Evolutionary conservation across 1,284 basidiomycete species (phyloP).

Genomic region (Apiotrichum gracile): DNA sequence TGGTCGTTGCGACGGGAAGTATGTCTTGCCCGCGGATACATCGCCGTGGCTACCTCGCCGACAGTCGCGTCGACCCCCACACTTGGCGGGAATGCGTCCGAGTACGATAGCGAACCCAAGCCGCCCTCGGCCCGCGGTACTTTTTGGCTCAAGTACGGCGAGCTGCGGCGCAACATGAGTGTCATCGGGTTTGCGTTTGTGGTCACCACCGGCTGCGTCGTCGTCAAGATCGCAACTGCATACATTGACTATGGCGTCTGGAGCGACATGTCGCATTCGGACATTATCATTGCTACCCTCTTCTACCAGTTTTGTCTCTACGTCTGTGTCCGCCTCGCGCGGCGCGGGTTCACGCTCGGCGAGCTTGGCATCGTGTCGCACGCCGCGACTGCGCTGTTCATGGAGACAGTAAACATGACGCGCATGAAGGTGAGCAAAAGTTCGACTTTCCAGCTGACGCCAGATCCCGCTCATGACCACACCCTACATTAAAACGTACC

Average conservation of each 20-base stretch:
- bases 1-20: slow-evolving; percentile 67
- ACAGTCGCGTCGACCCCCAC: background rate
- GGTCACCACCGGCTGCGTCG: slow-evolving; percentile 39
- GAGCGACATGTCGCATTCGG: slow-evolving; percentile 66
- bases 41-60: background rate
- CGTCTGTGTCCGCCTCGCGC: slow-evolving; percentile 78
- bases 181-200: slow-evolving; percentile 44
- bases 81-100: background rate
- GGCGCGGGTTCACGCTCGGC: slow-evolving; percentile 89
- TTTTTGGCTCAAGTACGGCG: slow-evolving; percentile 42
- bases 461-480: slow-evolving; percentile 75
- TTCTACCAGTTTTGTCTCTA: slow-evolving; percentile 93
- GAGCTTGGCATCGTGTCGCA: slow-evolving; percentile 84
- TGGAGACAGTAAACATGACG: slow-evolving; percentile 79
- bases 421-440: slow-evolving; percentile 60
- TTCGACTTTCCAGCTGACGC: background rate
- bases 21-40: slow-evolving; percentile 4
- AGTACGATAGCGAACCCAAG: background rate
- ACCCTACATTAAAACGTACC: slow-evolving; percentile 86
- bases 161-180: slow-evolving; percentile 41
- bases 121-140: slow-evolving; percentile 5
- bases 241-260: slow-evolving; percentile 38
- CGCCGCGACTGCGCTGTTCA: slow-evolving; percentile 76
- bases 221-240: slow-evolving; percentile 41
- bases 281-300: slow-evolving; percentile 66